Conservation (phyloP, 805 yeast species). For the Saturnispora bothae region DNA sequence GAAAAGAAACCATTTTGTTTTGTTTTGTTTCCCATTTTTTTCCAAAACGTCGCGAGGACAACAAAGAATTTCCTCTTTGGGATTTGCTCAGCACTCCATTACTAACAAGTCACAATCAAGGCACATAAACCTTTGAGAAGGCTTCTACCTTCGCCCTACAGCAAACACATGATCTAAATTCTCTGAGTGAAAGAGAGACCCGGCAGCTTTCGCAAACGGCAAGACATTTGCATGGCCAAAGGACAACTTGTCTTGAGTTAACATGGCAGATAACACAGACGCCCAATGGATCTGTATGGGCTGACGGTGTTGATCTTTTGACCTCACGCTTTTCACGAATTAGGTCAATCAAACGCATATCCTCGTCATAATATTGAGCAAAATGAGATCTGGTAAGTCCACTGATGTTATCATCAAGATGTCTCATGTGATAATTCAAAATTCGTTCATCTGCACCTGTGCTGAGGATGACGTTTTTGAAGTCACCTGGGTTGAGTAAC, state of each 20-base stretch:
- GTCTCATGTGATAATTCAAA: constrained; percentile 21
- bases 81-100: background rate
- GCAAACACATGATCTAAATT: constrained; percentile 73
- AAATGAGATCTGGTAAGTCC: constrained; percentile 24
- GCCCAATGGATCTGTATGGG: too few species aligned
- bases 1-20: background rate
- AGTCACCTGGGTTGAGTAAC: constrained; percentile 18
- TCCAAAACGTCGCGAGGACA: background rate
- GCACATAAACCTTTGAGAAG: constrained; percentile 48
- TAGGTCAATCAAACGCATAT: constrained; percentile 21
- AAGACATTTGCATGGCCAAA: constrained; percentile 92
- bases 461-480: constrained; percentile 19
- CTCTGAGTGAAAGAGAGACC: constrained; percentile 56
- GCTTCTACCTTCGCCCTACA: constrained; percentile 70
- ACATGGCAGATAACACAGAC: constrained; percentile 76
- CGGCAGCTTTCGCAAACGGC: constrained; percentile 84
- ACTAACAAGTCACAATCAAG: constrained; percentile 18
- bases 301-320: too few species aligned
- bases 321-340: constrained; percentile 13
- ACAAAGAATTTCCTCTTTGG: background rate
- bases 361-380: constrained; percentile 16
- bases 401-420: constrained; percentile 2
- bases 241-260: constrained; percentile 60
- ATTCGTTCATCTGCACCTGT: constrained; percentile 22
- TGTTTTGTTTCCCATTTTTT: constrained; percentile 1